These are phyloP conservation scores for Chalciporus piperatus DNA, from an alignment of 768 basidiomycete genomes.

Conservation along the genomic window DNA sequence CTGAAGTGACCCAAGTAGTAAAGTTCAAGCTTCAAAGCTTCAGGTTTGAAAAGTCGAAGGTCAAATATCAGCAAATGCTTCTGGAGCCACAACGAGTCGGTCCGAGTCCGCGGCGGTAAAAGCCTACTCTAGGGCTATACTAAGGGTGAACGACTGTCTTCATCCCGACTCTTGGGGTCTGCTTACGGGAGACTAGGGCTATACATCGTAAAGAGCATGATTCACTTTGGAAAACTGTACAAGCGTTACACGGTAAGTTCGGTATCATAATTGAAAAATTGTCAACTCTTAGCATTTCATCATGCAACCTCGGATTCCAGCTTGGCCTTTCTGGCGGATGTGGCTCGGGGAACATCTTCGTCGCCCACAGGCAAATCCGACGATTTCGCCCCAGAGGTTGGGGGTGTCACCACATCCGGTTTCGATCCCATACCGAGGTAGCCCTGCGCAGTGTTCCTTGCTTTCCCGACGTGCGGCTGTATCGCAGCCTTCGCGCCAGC, in stretches of 20 bases:
- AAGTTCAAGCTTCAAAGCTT: too few relatives aligned
- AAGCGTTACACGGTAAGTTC: neutral
- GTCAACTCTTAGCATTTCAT: neutral
- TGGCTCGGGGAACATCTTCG: conserved; percentile 16
- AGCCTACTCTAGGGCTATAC: too few relatives aligned
- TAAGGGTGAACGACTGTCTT: too few relatives aligned
- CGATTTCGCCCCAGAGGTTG: conserved; percentile 6
- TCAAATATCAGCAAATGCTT: too few relatives aligned
- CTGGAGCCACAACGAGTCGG: too few relatives aligned
- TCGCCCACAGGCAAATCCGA: conserved; percentile 40
- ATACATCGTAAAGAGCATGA: too few relatives aligned
- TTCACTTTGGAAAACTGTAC: neutral
- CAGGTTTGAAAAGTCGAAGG: too few relatives aligned
- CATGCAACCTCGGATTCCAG: conserved; percentile 3
- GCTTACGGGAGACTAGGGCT: too few relatives aligned
- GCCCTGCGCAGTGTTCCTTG: conserved; percentile 17
- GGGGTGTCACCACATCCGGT: conserved; percentile 8
- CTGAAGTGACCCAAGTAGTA: too few relatives aligned
- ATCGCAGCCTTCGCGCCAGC: conserved; percentile 21
- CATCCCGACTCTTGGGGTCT: too few relatives aligned
- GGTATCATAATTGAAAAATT: too few relatives aligned
- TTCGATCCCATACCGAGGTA: conserved; percentile 13
- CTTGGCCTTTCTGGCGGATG: neutral
- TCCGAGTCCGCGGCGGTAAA: too few relatives aligned
- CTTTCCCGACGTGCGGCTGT: conserved; percentile 32